phyloP scores from a whole-genome alignment of 495 filamentous ascomycete genomes.

The Pyrenopolyporus hunteri region DNA sequence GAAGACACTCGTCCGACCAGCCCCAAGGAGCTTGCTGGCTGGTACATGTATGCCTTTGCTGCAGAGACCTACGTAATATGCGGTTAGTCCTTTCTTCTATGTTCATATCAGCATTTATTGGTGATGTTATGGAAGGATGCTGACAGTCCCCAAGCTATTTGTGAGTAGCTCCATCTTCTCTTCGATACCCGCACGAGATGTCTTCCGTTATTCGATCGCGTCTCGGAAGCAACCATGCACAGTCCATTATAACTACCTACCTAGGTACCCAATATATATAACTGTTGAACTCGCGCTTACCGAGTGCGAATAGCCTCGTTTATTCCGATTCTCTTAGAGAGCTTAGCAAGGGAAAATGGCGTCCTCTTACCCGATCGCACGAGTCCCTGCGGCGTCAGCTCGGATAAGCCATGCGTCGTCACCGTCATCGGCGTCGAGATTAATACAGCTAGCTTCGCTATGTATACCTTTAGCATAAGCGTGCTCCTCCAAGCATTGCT shows the following conservation, averaged over 20 bases:
- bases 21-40: conserved; percentile 84
- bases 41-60: conserved; percentile 96
- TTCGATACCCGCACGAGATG: not conserved
- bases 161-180: conserved; percentile 33
- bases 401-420: conserved; percentile 78
- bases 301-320: conserved; percentile 71
- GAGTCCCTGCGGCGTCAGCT: conserved; percentile 67
- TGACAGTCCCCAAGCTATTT: conserved; percentile 40
- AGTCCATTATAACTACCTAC: not conserved
- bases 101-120: conserved; percentile 13
- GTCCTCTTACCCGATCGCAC: conserved; percentile 76
- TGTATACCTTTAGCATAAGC: conserved; percentile 96
- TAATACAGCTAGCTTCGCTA: conserved; percentile 96
- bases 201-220: not conserved
- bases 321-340: conserved; percentile 95
- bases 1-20: conserved; percentile 91
- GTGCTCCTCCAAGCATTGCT: conserved; percentile 87
- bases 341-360: conserved; percentile 87
- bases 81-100: conserved; percentile 63
- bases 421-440: conserved; percentile 81
- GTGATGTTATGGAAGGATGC: not conserved
- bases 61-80: conserved; percentile 98
- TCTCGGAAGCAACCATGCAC: conserved; percentile 5
- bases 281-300: conserved; percentile 25
- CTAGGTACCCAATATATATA: too few relatives aligned